Conservation (phyloP, 78 protist species). For the Cavenderia fasciculata region DNA sequence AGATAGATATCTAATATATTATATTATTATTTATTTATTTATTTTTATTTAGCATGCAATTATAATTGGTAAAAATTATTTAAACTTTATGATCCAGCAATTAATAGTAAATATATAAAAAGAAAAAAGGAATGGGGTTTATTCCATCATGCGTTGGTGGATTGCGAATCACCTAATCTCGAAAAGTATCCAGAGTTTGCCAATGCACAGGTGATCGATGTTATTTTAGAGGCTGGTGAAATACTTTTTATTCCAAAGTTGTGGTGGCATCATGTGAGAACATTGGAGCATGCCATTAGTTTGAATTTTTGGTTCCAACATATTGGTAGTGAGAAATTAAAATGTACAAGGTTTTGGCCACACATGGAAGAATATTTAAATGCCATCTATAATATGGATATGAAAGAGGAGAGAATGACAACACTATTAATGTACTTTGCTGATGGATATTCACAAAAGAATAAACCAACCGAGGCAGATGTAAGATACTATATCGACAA, state of each 20-base stretch:
- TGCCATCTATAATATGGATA: conserved; percentile 11
- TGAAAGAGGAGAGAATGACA: conserved; percentile 34
- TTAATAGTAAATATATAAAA: conserved; percentile 4
- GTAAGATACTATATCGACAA: conserved; percentile 11
- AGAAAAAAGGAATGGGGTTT: conserved; percentile 61
- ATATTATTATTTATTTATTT: too few species aligned
- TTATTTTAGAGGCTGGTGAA: conserved; percentile 61
- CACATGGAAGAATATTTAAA: conserved; percentile 42
- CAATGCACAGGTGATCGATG: neutral
- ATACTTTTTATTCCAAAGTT: conserved; percentile 78
- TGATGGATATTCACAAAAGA: conserved; percentile 3
- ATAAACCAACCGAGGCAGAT: neutral
- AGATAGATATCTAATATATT: too few species aligned
- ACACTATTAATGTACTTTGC: conserved; percentile 15
- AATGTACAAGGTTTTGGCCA: neutral
- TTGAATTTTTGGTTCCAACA: conserved; percentile 85
- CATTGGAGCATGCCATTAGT: conserved; percentile 33
- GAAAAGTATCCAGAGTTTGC: conserved; percentile 36
- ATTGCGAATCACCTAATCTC: conserved; percentile 44
- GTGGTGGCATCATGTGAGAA: conserved; percentile 87
- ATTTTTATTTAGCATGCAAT: conserved; percentile 35
- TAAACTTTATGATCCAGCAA: conserved; percentile 30
- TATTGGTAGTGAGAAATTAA: conserved; percentile 39
- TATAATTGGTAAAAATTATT: conserved; percentile 52
- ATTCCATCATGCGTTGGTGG: conserved; percentile 70